phyloP scores from a whole-genome alignment of 345 rosid genomes.

The Salix purpurea region DNA sequence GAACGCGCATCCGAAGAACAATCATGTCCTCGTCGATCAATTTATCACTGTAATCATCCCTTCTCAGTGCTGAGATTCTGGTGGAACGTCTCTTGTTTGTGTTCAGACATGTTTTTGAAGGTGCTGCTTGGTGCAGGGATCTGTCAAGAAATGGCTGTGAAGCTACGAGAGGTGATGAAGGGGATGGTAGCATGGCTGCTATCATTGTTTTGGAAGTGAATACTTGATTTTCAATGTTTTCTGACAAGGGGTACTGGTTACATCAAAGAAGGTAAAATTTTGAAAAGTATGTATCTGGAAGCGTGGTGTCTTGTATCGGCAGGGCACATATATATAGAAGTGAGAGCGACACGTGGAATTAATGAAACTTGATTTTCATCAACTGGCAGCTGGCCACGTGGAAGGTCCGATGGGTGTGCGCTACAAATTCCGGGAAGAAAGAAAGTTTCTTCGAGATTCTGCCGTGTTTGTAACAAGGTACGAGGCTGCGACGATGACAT shows the following conservation, averaged over 20 bases:
- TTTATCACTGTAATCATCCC: background rate
- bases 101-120: background rate
- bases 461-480: too few relatives aligned
- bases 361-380: too few relatives aligned
- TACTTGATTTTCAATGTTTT: background rate
- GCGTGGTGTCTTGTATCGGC: too few relatives aligned
- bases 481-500: background rate
- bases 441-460: too few relatives aligned
- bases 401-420: too few relatives aligned
- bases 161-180: background rate
- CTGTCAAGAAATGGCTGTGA: background rate
- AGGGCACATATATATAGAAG: too few relatives aligned
- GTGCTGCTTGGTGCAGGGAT: background rate
- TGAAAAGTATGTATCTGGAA: too few relatives aligned
- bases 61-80: background rate
- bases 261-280: background rate
- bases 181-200: background rate
- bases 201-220: slow-evolving; percentile 3
- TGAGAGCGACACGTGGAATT: too few relatives aligned
- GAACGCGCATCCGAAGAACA: slow-evolving; percentile 5
- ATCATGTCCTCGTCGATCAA: slow-evolving; percentile 8
- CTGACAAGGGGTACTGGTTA: too few relatives aligned
- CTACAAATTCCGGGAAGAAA: too few relatives aligned
- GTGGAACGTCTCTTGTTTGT: background rate
- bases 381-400: too few relatives aligned